phyloP scores from a whole-genome alignment of 1,139 yeast species.

The Wickerhamomyces sp. region DNA sequence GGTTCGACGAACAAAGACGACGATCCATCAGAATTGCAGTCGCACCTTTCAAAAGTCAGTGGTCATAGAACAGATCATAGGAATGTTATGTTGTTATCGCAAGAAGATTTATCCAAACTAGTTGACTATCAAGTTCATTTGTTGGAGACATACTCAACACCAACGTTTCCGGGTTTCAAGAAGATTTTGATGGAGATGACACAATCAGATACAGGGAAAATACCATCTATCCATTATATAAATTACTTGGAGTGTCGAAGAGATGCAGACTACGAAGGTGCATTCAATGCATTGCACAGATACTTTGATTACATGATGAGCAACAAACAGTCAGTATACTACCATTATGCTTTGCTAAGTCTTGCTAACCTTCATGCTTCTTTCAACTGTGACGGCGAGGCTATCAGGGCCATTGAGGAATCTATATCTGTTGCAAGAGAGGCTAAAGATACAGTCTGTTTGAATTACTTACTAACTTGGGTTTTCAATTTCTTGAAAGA shows the following conservation, averaged over 20 bases:
- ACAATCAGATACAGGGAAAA: slow-evolving; percentile 43
- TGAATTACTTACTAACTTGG: slow-evolving; percentile 79
- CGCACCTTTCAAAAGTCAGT: slow-evolving; percentile 3
- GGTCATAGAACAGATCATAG: not conserved
- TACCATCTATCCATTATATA: slow-evolving; percentile 64
- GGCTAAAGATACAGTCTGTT: slow-evolving; percentile 67
- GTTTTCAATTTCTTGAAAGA: slow-evolving; percentile 63
- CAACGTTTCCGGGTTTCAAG: slow-evolving; percentile 43
- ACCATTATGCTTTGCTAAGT: slow-evolving; percentile 79
- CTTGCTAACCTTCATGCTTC: slow-evolving; percentile 74
- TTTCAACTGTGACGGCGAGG: slow-evolving; percentile 71
- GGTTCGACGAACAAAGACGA: slow-evolving; percentile 15
- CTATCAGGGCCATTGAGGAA: slow-evolving; percentile 77
- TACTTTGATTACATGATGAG: slow-evolving; percentile 87
- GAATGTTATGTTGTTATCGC: slow-evolving; percentile 37
- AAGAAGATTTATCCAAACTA: slow-evolving; percentile 46
- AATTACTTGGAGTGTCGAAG: slow-evolving; percentile 59
- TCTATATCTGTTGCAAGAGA: slow-evolving; percentile 88
- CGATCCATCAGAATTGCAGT: slow-evolving; percentile 13
- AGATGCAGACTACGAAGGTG: slow-evolving; percentile 64
- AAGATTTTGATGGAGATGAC: slow-evolving; percentile 45
- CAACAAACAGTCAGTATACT: slow-evolving; percentile 54
- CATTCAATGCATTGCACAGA: slow-evolving; percentile 68
- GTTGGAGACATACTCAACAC: slow-evolving; percentile 49
- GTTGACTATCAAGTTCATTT: slow-evolving; percentile 53